A percentile compares a stretch with the other conserved stretches of the same genome.
Conservation (phyloP, 2,329 filamentous ascomycete genomes). For the Aspergillus ibericus region DNA sequence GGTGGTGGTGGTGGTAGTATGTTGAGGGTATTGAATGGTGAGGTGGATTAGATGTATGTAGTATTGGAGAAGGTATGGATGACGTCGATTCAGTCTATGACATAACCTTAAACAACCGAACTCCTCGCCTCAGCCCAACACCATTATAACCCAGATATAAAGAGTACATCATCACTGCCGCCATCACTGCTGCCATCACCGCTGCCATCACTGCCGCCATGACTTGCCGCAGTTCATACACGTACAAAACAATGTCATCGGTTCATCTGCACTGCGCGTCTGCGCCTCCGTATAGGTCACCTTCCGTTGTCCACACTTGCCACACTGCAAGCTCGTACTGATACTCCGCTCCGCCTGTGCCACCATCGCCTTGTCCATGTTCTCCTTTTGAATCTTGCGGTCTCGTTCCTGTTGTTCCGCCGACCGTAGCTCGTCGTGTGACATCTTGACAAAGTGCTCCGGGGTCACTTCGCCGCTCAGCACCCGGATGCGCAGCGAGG, state of each 20-base stretch:
- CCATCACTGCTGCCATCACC: too few species aligned
- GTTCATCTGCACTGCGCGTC: slow-evolving; percentile 92
- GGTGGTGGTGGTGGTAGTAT: not conserved
- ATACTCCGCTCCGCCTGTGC: slow-evolving; percentile 89
- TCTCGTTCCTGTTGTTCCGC: slow-evolving; percentile 77
- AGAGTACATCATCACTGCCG: not conserved
- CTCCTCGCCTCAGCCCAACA: slow-evolving; percentile 15
- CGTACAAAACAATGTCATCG: slow-evolving; percentile 56
- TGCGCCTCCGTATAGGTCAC: slow-evolving; percentile 96
- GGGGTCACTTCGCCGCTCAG: slow-evolving; percentile 71
- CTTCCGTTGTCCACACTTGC: slow-evolving; percentile 89
- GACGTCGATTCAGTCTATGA: slow-evolving; percentile 1
- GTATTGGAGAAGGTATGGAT: not conserved
- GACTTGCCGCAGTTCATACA: slow-evolving; percentile 51
- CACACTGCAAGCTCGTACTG: slow-evolving; percentile 81
- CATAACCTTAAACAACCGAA: slow-evolving; percentile 12
- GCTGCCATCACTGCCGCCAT: slow-evolving; percentile 44
- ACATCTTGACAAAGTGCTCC: slow-evolving; percentile 79
- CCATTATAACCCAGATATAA: slow-evolving; percentile 3
- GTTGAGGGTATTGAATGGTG: too few species aligned
- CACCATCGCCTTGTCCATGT: slow-evolving; percentile 96
- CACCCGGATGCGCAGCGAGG: slow-evolving; percentile 72
- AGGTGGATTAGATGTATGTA: too few species aligned
- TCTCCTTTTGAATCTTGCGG: slow-evolving; percentile 76
- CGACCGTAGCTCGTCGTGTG: slow-evolving; percentile 86